phyloP scores from a whole-genome alignment of 1,284 basidiomycete genomes.

The Peniophora sp. region DNA sequence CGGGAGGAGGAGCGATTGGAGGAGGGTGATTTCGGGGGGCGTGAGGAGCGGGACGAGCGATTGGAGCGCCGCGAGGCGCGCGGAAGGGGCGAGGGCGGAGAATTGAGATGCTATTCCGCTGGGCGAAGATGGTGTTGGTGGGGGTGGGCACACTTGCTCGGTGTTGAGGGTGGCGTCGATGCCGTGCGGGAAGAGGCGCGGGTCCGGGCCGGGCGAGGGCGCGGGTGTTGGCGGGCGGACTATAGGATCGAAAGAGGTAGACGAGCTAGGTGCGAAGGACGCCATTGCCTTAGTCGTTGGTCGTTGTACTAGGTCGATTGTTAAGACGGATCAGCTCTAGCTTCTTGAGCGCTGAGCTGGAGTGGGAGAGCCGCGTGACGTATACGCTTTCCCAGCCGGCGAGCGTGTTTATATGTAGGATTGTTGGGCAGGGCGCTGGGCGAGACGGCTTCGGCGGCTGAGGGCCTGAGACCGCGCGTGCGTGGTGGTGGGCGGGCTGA shows the following conservation, averaged over 20 bases:
- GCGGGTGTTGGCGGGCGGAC: conserved; percentile 63
- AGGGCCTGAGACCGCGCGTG: too few species aligned
- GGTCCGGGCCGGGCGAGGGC: conserved; percentile 34
- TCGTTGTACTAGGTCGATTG: too few species aligned
- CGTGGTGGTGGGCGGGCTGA: too few species aligned
- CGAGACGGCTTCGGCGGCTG: too few species aligned
- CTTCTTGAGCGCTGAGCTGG: too few species aligned
- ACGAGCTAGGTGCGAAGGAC: too few species aligned
- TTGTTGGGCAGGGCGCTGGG: too few species aligned
- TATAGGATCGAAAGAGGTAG: neutral
- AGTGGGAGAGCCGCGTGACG: too few species aligned
- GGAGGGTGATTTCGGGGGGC: conserved; percentile 71
- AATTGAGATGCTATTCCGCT: conserved; percentile 15
- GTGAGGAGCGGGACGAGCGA: conserved; percentile 60
- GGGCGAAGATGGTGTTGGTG: conserved; percentile 10
- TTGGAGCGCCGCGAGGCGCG: conserved; percentile 55
- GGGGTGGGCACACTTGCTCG: conserved; percentile 14
- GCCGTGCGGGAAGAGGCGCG: conserved; percentile 16
- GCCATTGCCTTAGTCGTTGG: too few species aligned
- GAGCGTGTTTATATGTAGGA: too few species aligned
- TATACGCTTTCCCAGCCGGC: too few species aligned
- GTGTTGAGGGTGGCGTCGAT: conserved; percentile 6
- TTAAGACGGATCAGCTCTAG: too few species aligned
- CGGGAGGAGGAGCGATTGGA: conserved; percentile 71
- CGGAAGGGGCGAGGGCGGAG: conserved; percentile 26